Evolutionary conservation across 331 rosid genomes (phyloP).

Genomic region (Prunus yedoensis): DNA sequence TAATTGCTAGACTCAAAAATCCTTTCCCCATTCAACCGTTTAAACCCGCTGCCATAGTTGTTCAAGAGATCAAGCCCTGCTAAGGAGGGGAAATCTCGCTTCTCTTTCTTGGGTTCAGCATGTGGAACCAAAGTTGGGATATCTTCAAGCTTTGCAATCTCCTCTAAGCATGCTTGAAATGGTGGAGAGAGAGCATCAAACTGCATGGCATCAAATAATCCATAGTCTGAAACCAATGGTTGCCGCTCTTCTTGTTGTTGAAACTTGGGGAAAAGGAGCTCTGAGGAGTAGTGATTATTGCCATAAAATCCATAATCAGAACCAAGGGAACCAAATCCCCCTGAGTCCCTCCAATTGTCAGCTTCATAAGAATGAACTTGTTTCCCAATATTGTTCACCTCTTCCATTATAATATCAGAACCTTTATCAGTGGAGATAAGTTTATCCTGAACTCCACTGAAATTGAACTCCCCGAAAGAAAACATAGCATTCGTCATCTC

Average conservation of each 20-base stretch:
- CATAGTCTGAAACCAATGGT: constrained; percentile 28
- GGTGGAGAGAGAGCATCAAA: constrained; percentile 40
- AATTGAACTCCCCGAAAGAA: constrained; percentile 27
- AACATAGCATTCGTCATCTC: constrained; percentile 33
- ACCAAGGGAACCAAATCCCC: constrained; percentile 23
- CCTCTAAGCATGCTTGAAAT: constrained; percentile 24
- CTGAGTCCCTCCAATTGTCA: constrained; percentile 21
- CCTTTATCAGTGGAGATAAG: constrained; percentile 24
- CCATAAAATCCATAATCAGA: constrained; percentile 28
- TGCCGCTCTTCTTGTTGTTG: constrained; percentile 35
- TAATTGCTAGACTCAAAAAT: constrained; percentile 19
- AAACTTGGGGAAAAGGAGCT: constrained; percentile 15
- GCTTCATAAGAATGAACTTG: constrained; percentile 19
- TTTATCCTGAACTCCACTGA: constrained; percentile 29
- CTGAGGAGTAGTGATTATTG: constrained; percentile 21
- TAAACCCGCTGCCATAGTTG: constrained; percentile 41
- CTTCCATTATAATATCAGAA: constrained; percentile 18
- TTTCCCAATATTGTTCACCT: constrained; percentile 17
- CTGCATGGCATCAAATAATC: constrained; percentile 27
- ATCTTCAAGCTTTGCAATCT: constrained; percentile 23
- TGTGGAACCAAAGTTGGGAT: constrained; percentile 17
- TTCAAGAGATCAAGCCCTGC: constrained; percentile 55
- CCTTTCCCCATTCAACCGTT: constrained; percentile 29
- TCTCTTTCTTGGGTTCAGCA: constrained; percentile 24
- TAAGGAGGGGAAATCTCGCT: constrained; percentile 26